Evolutionary conservation across 139 green algal species (phyloP).

Genomic region (Monoraphidium neglectum): DNA sequence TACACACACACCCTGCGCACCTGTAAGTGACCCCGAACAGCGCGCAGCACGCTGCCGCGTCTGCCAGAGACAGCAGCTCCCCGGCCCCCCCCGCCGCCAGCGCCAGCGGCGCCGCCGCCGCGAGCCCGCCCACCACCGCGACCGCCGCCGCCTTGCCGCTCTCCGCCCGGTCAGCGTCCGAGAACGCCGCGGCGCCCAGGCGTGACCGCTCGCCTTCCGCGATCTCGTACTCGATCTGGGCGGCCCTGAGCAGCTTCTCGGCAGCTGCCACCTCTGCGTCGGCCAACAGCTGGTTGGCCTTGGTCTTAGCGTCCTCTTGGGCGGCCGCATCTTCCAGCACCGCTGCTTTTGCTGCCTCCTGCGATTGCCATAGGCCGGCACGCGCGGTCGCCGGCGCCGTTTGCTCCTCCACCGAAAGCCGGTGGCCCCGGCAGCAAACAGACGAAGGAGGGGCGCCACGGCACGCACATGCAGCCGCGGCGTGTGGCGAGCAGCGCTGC

Average conservation of each 20-base stretch:
- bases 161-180: slow-evolving; percentile 61
- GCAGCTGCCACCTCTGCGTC: slow-evolving; percentile 69
- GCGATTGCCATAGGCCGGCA: background rate
- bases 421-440: slow-evolving; percentile 5
- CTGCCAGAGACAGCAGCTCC: slow-evolving; percentile 31
- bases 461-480: no score
- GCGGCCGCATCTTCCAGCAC: slow-evolving; percentile 15
- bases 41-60: slow-evolving; percentile 32
- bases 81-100: background rate
- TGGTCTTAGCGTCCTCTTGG: background rate
- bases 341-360: slow-evolving; percentile 10
- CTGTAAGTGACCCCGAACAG: slow-evolving; percentile 71
- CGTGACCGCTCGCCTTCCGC: slow-evolving; percentile 19
- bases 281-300: slow-evolving; percentile 45
- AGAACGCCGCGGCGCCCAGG: slow-evolving; percentile 17
- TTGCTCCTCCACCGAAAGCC: background rate
- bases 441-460: no score
- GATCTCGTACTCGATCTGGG: slow-evolving; percentile 48
- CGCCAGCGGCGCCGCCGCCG: slow-evolving; percentile 48
- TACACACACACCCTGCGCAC: slow-evolving; percentile 22
- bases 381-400: background rate
- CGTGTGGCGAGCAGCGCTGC: no score
- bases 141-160: slow-evolving; percentile 59
- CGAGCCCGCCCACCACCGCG: slow-evolving; percentile 43
- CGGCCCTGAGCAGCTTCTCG: slow-evolving; percentile 55